phyloP scores from a whole-genome alignment of 2,329 filamentous ascomycete genomes.

The Fusarium dimerum region DNA sequence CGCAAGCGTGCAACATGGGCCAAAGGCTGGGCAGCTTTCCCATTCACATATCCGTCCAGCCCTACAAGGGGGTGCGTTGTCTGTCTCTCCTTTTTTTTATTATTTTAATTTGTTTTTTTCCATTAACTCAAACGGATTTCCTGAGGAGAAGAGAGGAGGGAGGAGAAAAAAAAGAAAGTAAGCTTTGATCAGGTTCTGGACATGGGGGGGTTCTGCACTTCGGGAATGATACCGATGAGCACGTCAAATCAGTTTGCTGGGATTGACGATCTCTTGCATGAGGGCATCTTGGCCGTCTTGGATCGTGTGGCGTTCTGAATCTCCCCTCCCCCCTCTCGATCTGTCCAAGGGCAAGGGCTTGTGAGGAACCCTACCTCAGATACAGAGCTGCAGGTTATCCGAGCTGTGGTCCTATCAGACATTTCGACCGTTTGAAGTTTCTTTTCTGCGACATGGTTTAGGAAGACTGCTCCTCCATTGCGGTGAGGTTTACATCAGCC shows the following conservation, averaged over 20 bases:
- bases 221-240: conserved; percentile 3
- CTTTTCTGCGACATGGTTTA: conserved; percentile 4
- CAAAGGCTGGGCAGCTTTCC: neutral
- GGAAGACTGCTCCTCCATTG: conserved; percentile 5
- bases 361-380: neutral
- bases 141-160: too few species aligned
- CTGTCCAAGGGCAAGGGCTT: neutral
- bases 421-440: neutral
- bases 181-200: neutral
- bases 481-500: conserved; percentile 6
- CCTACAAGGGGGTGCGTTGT: too few species aligned
- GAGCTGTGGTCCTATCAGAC: conserved; percentile 10
- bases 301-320: conserved; percentile 10
- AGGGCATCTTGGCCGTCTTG: conserved; percentile 5
- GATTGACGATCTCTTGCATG: conserved; percentile 10
- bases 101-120: too few species aligned
- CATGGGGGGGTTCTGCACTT: neutral
- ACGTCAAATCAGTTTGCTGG: conserved; percentile 2
- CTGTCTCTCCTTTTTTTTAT: too few species aligned
- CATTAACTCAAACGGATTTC: too few species aligned
- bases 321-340: conserved; percentile 8
- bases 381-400: conserved; percentile 7
- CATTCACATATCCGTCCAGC: too few species aligned
- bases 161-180: too few species aligned
- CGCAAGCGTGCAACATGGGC: neutral